Evolutionary conservation across 2,329 filamentous ascomycete species (phyloP).

Genomic region (Cercospora sojina): DNA sequence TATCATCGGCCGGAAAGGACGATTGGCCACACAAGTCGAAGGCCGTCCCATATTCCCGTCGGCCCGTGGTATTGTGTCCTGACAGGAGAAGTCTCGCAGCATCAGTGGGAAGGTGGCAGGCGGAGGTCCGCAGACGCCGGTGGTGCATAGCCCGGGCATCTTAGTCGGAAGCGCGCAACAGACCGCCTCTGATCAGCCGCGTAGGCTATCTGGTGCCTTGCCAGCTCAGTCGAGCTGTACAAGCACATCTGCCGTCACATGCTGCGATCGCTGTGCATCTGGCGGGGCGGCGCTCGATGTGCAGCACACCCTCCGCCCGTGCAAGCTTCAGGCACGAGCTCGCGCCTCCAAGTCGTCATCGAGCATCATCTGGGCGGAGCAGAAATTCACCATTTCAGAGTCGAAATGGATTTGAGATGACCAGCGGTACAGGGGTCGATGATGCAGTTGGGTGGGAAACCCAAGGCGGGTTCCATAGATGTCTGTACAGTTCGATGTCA

Average conservation of each 20-base stretch:
- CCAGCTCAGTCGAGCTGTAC: not conserved
- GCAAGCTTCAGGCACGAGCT: conserved; percentile 2
- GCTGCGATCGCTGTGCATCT: not conserved
- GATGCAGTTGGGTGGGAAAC: too few relatives aligned
- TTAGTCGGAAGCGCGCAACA: not conserved
- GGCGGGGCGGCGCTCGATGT: not conserved
- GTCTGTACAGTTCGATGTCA: not conserved
- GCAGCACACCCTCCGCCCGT: conserved; percentile 1
- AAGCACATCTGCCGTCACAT: not conserved
- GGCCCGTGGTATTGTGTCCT: too few relatives aligned
- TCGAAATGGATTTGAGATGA: not conserved
- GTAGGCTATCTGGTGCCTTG: not conserved
- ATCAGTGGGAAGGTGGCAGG: too few relatives aligned
- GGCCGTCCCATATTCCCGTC: too few relatives aligned
- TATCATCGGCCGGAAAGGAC: not conserved
- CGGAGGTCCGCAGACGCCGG: too few relatives aligned
- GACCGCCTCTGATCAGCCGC: not conserved
- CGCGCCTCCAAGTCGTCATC: not conserved
- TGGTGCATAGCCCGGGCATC: not conserved
- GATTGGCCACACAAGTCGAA: too few relatives aligned
- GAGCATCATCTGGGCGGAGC: not conserved
- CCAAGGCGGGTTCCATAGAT: too few relatives aligned
- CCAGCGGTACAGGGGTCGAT: not conserved
- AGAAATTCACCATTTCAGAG: not conserved
- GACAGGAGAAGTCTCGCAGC: too few relatives aligned